Percentiles rank a stretch among this genome's conserved stretches.
Evolutionary conservation across 164 flowering plant species (phyloP).

Genomic region (Piper betle): DNA sequence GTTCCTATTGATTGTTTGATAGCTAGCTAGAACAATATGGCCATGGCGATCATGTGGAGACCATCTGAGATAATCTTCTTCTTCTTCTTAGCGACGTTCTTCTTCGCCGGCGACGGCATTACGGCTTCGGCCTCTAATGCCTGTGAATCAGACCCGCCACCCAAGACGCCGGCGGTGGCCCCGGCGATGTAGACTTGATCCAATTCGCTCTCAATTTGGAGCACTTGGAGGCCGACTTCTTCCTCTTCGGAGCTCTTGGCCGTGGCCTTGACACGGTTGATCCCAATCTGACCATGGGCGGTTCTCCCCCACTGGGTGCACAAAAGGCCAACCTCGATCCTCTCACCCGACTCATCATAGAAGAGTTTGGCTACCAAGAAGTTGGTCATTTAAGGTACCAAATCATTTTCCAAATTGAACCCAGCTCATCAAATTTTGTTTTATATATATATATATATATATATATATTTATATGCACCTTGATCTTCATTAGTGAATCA

Average conservation of each 20-base stretch:
- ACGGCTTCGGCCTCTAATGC: neutral
- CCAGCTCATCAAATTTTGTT: neutral
- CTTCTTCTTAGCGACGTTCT: neutral
- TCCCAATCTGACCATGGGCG: constrained; percentile 24
- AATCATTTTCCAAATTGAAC: neutral
- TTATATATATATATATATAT: neutral
- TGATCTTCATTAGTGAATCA: neutral
- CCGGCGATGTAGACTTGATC: constrained; percentile 17
- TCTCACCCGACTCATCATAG: constrained; percentile 15
- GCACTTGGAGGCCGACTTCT: constrained; percentile 31
- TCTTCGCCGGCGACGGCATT: neutral
- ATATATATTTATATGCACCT: no score
- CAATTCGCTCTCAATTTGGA: constrained; percentile 38
- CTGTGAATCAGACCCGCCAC: neutral
- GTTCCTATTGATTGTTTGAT: no score
- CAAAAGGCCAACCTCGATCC: constrained; percentile 30
- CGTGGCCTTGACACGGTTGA: constrained; percentile 32
- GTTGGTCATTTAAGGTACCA: constrained; percentile 42
- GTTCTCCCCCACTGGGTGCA: constrained; percentile 37
- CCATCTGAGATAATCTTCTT: neutral
- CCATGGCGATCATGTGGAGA: no score
- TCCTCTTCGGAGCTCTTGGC: constrained; percentile 32
- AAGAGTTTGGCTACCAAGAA: constrained; percentile 34
- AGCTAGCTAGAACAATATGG: no score
- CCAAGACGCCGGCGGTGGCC: neutral